Percentiles rank a stretch among this genome's conserved stretches.
These are phyloP conservation scores for Calonectria honghensis DNA, from an alignment of 2,329 filamentous ascomycete genomes.

Conservation along the genomic window DNA sequence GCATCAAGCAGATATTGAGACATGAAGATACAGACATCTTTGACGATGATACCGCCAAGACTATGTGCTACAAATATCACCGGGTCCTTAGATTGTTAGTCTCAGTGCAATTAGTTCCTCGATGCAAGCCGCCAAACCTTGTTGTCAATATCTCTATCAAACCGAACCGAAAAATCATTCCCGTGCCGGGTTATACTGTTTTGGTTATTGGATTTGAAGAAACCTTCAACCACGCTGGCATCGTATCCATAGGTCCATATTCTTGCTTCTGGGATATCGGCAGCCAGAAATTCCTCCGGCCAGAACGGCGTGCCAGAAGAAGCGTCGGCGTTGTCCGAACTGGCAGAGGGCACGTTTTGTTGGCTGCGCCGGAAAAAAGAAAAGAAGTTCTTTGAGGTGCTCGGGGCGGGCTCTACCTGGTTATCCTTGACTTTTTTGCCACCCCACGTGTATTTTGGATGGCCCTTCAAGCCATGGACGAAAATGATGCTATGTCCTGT, in stretches of 20 bases:
- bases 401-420: not conserved
- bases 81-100: constrained; percentile 50
- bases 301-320: constrained; percentile 55
- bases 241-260: constrained; percentile 65
- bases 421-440: constrained; percentile 27
- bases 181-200: constrained; percentile 62
- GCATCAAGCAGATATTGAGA: too few species aligned
- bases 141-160: constrained; percentile 55
- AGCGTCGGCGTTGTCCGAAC: not conserved
- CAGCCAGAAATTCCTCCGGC: constrained; percentile 60
- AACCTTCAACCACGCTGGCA: constrained; percentile 59
- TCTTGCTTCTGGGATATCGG: constrained; percentile 60
- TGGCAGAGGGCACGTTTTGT: not conserved
- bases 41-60: constrained; percentile 62
- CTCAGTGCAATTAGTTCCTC: not conserved
- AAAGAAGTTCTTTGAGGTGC: not conserved
- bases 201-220: constrained; percentile 61
- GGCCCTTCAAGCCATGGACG: constrained; percentile 60
- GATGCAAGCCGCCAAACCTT: constrained; percentile 1
- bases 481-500: constrained; percentile 57
- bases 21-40: constrained; percentile 55
- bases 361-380: not conserved
- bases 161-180: constrained; percentile 52
- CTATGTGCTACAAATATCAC: constrained; percentile 62
- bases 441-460: constrained; percentile 59